Evolutionary conservation across 139 green algal species (phyloP).

Genomic region (Diplosphaera chodatii): DNA sequence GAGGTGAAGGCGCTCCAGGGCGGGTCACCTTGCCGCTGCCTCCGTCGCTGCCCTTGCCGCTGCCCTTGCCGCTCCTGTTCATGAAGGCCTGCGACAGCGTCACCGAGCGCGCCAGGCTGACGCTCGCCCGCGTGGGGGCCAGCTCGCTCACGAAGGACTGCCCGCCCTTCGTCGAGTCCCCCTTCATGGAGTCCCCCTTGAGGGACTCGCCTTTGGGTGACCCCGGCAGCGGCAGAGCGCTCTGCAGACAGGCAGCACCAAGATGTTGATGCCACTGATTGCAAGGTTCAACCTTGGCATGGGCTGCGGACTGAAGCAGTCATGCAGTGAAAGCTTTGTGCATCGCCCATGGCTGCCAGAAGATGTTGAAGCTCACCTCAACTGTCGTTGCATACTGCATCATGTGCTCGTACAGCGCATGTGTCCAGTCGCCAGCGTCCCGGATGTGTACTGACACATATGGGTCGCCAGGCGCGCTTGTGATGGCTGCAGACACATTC

Average conservation of each 20-base stretch:
- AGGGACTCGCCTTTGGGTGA: no score
- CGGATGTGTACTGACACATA: constrained; percentile 1
- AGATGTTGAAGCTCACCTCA: neutral
- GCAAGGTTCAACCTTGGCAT: no score
- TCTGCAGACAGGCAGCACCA: no score
- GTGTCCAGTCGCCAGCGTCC: neutral
- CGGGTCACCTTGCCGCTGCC: no score
- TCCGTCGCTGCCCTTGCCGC: no score
- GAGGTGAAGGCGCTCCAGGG: no score
- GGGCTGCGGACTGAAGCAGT: no score
- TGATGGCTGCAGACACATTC: neutral
- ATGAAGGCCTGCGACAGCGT: neutral
- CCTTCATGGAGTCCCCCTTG: no score
- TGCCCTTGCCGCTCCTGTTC: neutral
- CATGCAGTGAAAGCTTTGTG: no score
- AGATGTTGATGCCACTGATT: no score
- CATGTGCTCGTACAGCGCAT: neutral
- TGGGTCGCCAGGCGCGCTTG: neutral
- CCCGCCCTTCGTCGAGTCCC: constrained; percentile 25
- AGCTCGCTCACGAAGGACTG: constrained; percentile 82
- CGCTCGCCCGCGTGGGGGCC: constrained; percentile 46
- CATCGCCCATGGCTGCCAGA: no score
- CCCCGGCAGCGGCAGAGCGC: no score
- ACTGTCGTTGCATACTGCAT: neutral
- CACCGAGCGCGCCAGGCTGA: neutral